phyloP scores from a whole-genome alignment of 2,329 filamentous ascomycete genomes.

The Aspergillus aculeatus region DNA sequence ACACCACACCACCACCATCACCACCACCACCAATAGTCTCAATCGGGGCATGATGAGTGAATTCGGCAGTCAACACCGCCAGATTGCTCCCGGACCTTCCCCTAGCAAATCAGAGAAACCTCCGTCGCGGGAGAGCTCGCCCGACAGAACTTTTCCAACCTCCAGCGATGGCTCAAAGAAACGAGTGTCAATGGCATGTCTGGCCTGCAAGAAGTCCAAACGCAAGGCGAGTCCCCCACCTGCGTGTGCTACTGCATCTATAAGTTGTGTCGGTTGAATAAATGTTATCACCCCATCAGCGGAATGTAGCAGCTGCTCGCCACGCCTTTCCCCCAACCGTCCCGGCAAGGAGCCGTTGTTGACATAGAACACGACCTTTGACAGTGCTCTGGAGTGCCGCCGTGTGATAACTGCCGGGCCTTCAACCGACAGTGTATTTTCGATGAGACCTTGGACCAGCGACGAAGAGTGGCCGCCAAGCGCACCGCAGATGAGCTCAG shows the following conservation, averaged over 20 bases:
- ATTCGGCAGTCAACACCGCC: constrained; percentile 21
- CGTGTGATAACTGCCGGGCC: constrained; percentile 40
- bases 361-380: background rate
- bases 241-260: background rate
- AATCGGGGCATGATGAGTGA: constrained; percentile 19
- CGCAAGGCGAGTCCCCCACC: constrained; percentile 30
- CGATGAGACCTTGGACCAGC: constrained; percentile 60
- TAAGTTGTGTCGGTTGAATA: background rate
- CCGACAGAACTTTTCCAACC: constrained; percentile 8
- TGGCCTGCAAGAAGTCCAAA: constrained; percentile 43
- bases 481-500: constrained; percentile 41
- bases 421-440: constrained; percentile 49
- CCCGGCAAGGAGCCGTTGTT: background rate
- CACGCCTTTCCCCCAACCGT: background rate
- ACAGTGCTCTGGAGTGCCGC: constrained; percentile 39
- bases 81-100: constrained; percentile 26
- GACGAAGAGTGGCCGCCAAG: constrained; percentile 42
- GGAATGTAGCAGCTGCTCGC: background rate
- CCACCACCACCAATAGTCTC: background rate
- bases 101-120: constrained; percentile 13
- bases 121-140: constrained; percentile 9
- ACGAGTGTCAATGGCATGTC: constrained; percentile 40
- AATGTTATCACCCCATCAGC: background rate
- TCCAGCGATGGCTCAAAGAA: constrained; percentile 31
- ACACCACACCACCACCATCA: too few relatives aligned